Evolutionary conservation across 202 grass and related monocot species (phyloP).

Genomic region (Miscanthus sacchariflorus): DNA sequence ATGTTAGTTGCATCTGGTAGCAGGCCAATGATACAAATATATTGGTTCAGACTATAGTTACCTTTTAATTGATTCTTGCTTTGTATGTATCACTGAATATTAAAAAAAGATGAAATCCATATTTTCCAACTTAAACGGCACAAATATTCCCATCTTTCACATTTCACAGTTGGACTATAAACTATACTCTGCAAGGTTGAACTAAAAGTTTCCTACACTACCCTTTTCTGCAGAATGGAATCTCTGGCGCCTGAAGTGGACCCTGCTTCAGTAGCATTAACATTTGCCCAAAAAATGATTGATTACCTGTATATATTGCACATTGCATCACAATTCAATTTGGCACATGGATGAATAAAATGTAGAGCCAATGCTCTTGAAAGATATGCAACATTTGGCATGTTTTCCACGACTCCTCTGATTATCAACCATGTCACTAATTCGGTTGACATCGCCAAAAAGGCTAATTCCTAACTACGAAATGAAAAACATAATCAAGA

Average conservation of each 20-base stretch:
- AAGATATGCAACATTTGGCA: not conserved
- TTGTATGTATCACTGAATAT: not conserved
- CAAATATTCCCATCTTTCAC: not conserved
- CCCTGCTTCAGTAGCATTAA: not conserved
- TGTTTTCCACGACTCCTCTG: not conserved
- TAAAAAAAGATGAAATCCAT: not conserved
- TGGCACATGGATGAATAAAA: slow-evolving; percentile 11
- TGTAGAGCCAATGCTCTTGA: slow-evolving; percentile 13
- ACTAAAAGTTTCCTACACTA: not conserved
- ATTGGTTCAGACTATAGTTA: not conserved
- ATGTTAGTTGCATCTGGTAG: not conserved
- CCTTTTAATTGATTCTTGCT: not conserved
- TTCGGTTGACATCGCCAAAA: too few species aligned
- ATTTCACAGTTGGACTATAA: not conserved
- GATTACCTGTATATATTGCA: slow-evolving; percentile 36
- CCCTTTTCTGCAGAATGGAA: slow-evolving; percentile 30
- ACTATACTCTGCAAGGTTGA: not conserved
- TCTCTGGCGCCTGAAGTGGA: slow-evolving; percentile 26
- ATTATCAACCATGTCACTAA: too few species aligned
- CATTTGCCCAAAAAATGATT: slow-evolving; percentile 23
- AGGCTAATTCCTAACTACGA: too few species aligned
- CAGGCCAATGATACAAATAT: not conserved
- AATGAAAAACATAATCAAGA: too few species aligned
- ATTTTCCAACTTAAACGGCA: not conserved
- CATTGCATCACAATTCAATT: slow-evolving; percentile 20